Conservation (phyloP, 169 alveolate species). For the Plasmodium sp. region DNA sequence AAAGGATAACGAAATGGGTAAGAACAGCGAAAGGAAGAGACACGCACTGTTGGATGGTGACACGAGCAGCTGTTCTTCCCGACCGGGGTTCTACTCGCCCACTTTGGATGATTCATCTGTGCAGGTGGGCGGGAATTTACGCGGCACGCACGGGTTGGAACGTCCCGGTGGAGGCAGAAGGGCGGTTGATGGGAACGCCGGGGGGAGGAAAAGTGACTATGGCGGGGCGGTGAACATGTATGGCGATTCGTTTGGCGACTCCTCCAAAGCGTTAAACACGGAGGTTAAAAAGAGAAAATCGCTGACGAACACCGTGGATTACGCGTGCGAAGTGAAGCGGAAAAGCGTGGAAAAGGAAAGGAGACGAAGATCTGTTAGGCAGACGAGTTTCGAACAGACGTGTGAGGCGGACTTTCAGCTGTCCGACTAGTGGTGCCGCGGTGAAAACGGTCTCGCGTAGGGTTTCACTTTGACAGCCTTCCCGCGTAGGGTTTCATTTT, state of each 20-base stretch:
- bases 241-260: not conserved
- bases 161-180: not conserved
- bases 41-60: not conserved
- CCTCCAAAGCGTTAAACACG: not conserved
- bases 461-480: not conserved
- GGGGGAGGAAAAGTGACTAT: not conserved
- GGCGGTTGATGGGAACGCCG: not conserved
- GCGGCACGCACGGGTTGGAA: not conserved
- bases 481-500: not conserved
- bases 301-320: constrained; percentile 65
- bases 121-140: not conserved
- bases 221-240: not conserved
- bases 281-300: constrained; percentile 60
- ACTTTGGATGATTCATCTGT: not conserved
- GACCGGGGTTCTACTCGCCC: not conserved
- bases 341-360: constrained; percentile 54
- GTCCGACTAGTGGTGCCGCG: constrained; percentile 12
- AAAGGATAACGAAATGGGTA: not conserved
- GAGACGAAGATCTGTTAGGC: not conserved
- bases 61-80: not conserved
- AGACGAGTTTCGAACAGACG: constrained; percentile 8
- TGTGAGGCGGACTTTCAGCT: constrained; percentile 50
- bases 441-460: not conserved
- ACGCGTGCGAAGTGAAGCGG: constrained; percentile 65
- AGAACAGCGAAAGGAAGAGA: not conserved